Percentiles rank a stretch among this genome's conserved stretches.
Conservation (phyloP, 1,284 basidiomycete species). For the Microbotryum intermedium region DNA sequence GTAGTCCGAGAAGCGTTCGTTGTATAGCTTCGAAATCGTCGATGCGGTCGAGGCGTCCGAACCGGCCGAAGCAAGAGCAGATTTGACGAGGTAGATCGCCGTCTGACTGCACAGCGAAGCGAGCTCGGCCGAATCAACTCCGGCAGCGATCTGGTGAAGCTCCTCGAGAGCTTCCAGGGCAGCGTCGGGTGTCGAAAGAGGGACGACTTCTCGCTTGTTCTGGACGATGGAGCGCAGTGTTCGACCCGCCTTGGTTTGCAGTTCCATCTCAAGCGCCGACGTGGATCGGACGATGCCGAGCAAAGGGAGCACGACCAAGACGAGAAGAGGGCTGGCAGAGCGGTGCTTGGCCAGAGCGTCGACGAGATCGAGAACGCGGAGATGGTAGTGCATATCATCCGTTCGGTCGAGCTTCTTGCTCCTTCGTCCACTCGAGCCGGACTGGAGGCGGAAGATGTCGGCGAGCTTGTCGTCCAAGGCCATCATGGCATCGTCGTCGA, state of each 20-base stretch:
- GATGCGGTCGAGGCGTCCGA: slow-evolving; percentile 7
- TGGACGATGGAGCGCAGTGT: slow-evolving; percentile 25
- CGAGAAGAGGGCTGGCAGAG: slow-evolving; percentile 23
- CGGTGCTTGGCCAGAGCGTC: slow-evolving; percentile 23
- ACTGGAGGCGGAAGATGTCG: slow-evolving; percentile 66
- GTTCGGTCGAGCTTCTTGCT: slow-evolving; percentile 26
- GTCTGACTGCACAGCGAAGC: slow-evolving; percentile 22
- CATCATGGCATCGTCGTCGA: slow-evolving; percentile 98
- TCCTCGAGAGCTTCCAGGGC: slow-evolving; percentile 26
- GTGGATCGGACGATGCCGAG: slow-evolving; percentile 23
- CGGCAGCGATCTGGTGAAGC: slow-evolving; percentile 17
- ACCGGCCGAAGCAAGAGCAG: slow-evolving; percentile 14
- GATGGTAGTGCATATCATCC: slow-evolving; percentile 28
- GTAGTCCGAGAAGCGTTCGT: slow-evolving; percentile 20
- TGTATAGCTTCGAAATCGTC: slow-evolving; percentile 10
- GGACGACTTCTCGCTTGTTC: slow-evolving; percentile 13
- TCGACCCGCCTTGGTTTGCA: slow-evolving; percentile 24
- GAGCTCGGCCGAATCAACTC: slow-evolving; percentile 17
- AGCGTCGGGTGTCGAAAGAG: slow-evolving; percentile 4
- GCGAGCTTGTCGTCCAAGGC: slow-evolving; percentile 88
- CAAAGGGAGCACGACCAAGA: slow-evolving; percentile 21
- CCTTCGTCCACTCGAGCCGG: slow-evolving; percentile 34
- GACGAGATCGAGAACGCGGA: slow-evolving; percentile 29
- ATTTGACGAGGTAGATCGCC: slow-evolving; percentile 24
- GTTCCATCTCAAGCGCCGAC: slow-evolving; percentile 22